Base-by-base conservation (phyloP, 495 filamentous ascomycete species). In the Daldinia decipiens region DNA sequence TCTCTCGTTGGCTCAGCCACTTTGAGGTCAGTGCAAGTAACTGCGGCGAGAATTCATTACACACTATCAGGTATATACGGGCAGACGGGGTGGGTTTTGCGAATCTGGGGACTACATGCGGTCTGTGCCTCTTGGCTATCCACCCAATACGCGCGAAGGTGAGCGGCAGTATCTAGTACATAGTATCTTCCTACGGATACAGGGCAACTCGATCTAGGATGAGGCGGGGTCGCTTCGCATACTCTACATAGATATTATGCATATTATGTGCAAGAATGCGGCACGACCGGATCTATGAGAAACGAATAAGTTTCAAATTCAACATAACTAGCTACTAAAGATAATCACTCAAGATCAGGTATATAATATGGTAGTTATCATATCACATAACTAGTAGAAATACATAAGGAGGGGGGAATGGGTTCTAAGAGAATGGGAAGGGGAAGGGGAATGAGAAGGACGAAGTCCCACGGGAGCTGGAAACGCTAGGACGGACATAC, bases 1-100 rank as follows among this genome's bases (percentile, higher is more conserved):
- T 61, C 27, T 61, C 27, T 67, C 34, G 47, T 29, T 29, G 51
- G 60, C 64, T 72, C 69, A 71, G 69, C 69, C 63, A 71, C 69
- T 64, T 31, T n/a, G 8, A 9, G 17, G 54, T n/a, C 55, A 26
- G 67, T 47, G 59, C 54, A 52, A 70, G 56, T 50, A 59, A 51
- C 56, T 32, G 67, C 61, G 26, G 47, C 54, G 54, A 57, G 19
- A 52, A 40, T 31, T 53, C 15, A 53, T 47, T 19, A 47, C 43
- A 47, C 27, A 53, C 26, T 53, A 53, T 53, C 50, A 32, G 31
- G 31, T 32, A 5, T 32, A 31, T 31, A 53, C 26, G 19, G 19
- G n/a, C 9, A 31, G 7, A 53, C 26, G 19, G 19, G n/a, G 17
- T 47, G 43, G 43, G 17, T 47, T 65, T 58, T 56, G 39, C 27